Base-by-base conservation (phyloP, 345 rosid genomes). In the Gossypium mustelinum region DNA sequence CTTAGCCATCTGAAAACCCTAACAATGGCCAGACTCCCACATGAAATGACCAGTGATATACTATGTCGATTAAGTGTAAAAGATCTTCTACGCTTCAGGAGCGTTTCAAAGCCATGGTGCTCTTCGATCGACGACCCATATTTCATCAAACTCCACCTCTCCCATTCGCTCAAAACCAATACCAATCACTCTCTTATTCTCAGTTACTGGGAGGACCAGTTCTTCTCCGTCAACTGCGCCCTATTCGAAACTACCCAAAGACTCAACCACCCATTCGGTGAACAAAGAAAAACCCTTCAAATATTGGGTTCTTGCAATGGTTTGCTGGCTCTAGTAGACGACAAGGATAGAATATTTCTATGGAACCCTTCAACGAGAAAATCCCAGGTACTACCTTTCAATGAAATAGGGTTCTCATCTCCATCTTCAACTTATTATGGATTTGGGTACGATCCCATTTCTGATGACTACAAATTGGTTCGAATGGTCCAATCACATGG, bases 231-330 rank as follows among this genome's bases (percentile, higher is more conserved):
- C 62, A 76, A 81, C 57, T 61, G 78, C 61, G 82, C 67, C 3
- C 41, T 82, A 17, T 74, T 74, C 16, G 14, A 14, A 3, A 34
- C 14, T 9, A 54, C 73, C 9, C 56, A 47, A 2, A 79, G 75
- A 41, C n/a, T 73, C 22, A 54, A 70, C 48, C 79, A 78, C 75
- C 86, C 86, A 11, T 71, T 84, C 27, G 78, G 68, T 29, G 76
- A 29, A 17, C 8, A 63, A 43, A 47, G 81, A 5, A 75, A 76
- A 48, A 77, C 81, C 1, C 81, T 84, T 47, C 81, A 82, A 72
- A 82, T 78, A 0, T 47, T 83, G 11, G 87, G 87, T 1, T 84
- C 85, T 12, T 82, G 76, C 27, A 75, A 86, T 47, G 89, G 91
- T 24, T 68, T 87, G 70, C 45, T 86, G 3, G 82, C 77, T 61